Conservation (phyloP, 2,329 filamentous ascomycete species). For the Pezicula radicicola region DNA sequence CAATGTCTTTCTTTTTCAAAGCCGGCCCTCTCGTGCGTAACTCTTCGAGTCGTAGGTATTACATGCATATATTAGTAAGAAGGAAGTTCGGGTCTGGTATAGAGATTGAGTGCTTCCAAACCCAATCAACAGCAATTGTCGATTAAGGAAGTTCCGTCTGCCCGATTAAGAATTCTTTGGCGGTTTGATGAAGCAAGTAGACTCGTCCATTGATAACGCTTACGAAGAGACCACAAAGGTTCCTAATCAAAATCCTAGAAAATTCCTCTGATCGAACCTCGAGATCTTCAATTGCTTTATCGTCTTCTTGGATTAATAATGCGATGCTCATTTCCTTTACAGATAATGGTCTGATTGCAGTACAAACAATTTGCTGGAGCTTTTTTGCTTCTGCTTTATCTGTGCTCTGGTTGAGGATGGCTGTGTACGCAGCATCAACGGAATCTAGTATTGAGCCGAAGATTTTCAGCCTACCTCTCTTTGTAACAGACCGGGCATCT, state of each 20-base stretch:
- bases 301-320: no score
- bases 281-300: no score
- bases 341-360: constrained; percentile 7
- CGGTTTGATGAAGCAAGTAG: constrained; percentile 34
- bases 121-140: no score
- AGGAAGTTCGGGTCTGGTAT: no score
- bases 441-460: constrained; percentile 3
- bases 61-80: no score
- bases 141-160: no score
- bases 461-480: neutral
- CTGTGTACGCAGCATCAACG: constrained; percentile 5
- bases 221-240: constrained; percentile 12
- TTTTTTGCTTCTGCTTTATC: constrained; percentile 1
- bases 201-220: constrained; percentile 16
- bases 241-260: neutral
- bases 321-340: constrained; percentile 10
- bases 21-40: no score
- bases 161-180: constrained; percentile 34
- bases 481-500: constrained; percentile 3
- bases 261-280: constrained; percentile 1
- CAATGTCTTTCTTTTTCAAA: no score
- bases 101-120: no score
- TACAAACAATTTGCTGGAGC: constrained; percentile 5
- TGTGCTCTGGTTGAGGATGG: constrained; percentile 4
- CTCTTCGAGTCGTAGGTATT: no score